Evolutionary conservation across 2,329 filamentous ascomycete species (phyloP), one percentile per base, ranked within the genome.

Genomic region (Trichoderma afroharzianum): DNA sequence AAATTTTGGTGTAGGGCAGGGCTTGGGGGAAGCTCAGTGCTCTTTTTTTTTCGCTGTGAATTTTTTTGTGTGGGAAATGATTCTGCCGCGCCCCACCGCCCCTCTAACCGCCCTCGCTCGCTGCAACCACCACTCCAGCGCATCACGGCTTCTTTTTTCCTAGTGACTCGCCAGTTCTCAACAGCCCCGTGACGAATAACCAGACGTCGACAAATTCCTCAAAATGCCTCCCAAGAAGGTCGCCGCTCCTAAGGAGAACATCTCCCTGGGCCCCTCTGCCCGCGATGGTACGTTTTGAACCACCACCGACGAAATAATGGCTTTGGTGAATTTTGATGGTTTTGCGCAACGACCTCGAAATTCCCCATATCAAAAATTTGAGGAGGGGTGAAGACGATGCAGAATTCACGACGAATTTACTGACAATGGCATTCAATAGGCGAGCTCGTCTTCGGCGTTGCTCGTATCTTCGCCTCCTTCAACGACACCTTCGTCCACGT

Each of bases 171-270:
- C 24, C 71, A 76, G 79, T 69, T 79, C 79, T 77, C 78, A 79
- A 79, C 76, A 76, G 78, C 78, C 79, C 76, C 79, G 75, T 77
- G 75, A 79, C 79, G 74, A 79, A 77, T 74, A 77, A 79, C 76
- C 79, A 79, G 77, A 78, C 76, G 77, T 78, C 78, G 76, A 75
- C 76, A 76, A 77, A 57, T 64, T 64, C 71, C 80, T 85, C 88
- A 93, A 86, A 83, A 98, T 98, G 95, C 88, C 95, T 86, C 95
- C 95, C 85, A 97, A 97, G 91, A 97, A 97, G 91, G 95, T 95
- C 85, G 87, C 90, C 83, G 91, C 93, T 81, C 89, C 90, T 80
- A 91, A 95, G 88, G 96, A 98, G 92, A 99, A 99, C 88, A 96
- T 99, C 89, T 95, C 93, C 86, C 91, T 98, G 81, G 96, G 96